Conservation (phyloP, 164 flowering plant genomes). For the Chimonanthus praecox region DNA sequence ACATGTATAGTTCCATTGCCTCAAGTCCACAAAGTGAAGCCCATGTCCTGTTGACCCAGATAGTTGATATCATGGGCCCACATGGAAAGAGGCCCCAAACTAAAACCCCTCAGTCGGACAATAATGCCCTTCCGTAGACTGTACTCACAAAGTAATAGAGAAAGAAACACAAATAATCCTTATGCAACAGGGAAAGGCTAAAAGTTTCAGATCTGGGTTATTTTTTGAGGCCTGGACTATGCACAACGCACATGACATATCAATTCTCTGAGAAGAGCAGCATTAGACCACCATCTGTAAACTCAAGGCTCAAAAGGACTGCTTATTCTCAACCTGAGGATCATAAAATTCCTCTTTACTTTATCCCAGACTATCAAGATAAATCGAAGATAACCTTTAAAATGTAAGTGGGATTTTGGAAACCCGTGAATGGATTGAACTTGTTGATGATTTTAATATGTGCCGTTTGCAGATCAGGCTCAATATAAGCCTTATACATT, state of each 20-base stretch:
- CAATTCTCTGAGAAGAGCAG: background rate
- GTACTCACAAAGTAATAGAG: background rate
- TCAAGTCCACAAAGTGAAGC: background rate
- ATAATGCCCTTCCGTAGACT: background rate
- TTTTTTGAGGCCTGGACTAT: background rate
- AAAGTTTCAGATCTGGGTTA: background rate
- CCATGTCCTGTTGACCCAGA: background rate
- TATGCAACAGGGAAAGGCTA: background rate
- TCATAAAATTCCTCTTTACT: background rate
- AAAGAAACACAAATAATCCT: background rate
- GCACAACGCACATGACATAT: background rate
- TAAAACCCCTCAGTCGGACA: background rate
- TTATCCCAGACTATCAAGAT: background rate
- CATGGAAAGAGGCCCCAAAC: background rate
- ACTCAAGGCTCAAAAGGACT: background rate
- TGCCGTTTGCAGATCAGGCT: constrained; percentile 95
- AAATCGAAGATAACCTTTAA: constrained; percentile 52
- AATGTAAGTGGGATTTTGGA: constrained; percentile 89
- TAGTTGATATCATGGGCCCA: background rate
- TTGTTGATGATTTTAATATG: constrained; percentile 91
- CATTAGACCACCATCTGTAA: background rate
- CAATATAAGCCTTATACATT: constrained; percentile 98
- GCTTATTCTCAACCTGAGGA: background rate
- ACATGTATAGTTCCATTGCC: background rate
- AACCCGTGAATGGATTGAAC: constrained; percentile 96